A percentile compares a stretch with the other conserved stretches of the same genome.
Conservation (phyloP, 2,329 filamentous ascomycete species). For the Colletotrichum navitas region DNA sequence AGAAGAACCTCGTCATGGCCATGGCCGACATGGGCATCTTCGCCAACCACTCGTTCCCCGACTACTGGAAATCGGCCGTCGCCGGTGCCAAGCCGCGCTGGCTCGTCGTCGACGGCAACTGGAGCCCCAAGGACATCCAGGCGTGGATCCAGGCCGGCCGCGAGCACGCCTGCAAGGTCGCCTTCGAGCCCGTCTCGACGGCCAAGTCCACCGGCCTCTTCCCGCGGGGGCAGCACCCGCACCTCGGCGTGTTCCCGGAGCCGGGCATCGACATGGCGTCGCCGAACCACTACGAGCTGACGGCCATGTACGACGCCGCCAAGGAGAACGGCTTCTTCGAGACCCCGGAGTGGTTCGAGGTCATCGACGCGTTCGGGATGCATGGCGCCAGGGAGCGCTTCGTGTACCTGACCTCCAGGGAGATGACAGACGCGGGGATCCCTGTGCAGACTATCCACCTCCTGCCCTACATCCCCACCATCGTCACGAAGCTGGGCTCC, state of each 20-base stretch:
- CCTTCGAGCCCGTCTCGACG: conserved; percentile 90
- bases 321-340: conserved; percentile 76
- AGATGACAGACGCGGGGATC: conserved; percentile 82
- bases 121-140: conserved; percentile 75
- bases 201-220: conserved; percentile 83
- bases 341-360: conserved; percentile 78
- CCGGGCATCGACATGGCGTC: conserved; percentile 80
- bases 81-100: conserved; percentile 73
- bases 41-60: conserved; percentile 64
- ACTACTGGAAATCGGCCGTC: conserved; percentile 72
- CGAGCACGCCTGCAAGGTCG: conserved; percentile 68
- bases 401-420: conserved; percentile 72
- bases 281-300: conserved; percentile 86
- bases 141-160: conserved; percentile 76
- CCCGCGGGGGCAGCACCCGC: conserved; percentile 53
- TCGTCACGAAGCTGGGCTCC: conserved; percentile 85
- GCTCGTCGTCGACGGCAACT: conserved; percentile 90
- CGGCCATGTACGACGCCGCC: conserved; percentile 81
- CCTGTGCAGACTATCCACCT: conserved; percentile 88
- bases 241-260: conserved; percentile 67
- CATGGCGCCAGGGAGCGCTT: conserved; percentile 80
- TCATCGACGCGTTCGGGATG: conserved; percentile 82
- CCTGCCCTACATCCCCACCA: conserved; percentile 86
- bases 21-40: conserved; percentile 97
- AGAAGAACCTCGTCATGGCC: conserved; percentile 87